Evolutionary conservation across 2,329 filamentous ascomycete species (phyloP).

Genomic region (Xylaria sp.): DNA sequence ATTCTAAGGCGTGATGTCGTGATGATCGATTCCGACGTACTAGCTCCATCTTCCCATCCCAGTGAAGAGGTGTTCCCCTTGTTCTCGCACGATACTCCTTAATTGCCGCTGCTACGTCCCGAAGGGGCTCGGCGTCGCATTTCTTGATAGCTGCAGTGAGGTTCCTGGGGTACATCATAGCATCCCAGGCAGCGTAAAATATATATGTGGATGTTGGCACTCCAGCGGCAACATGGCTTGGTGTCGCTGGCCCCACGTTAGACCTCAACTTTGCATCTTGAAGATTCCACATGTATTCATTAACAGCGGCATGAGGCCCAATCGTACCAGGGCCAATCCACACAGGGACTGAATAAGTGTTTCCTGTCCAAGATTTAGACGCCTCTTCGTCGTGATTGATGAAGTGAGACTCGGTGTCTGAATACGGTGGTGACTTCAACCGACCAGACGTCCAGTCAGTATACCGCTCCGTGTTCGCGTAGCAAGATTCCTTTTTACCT

Average conservation of each 20-base stretch:
- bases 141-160: constrained; percentile 36
- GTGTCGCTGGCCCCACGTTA: constrained; percentile 59
- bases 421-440: constrained; percentile 45
- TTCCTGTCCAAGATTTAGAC: constrained; percentile 47
- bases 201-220: constrained; percentile 59
- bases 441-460: constrained; percentile 47
- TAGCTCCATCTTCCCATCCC: constrained; percentile 49
- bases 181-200: constrained; percentile 65
- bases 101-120: constrained; percentile 48
- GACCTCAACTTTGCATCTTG: constrained; percentile 52
- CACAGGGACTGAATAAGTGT: constrained; percentile 52
- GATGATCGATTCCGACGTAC: constrained; percentile 38
- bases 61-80: constrained; percentile 45
- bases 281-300: constrained; percentile 61
- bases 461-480: constrained; percentile 33
- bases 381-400: constrained; percentile 44
- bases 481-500: neutral
- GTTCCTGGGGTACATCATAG: constrained; percentile 55
- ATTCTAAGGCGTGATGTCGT: constrained; percentile 42
- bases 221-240: constrained; percentile 62
- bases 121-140: constrained; percentile 31
- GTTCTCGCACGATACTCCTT: constrained; percentile 47
- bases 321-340: constrained; percentile 59
- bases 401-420: constrained; percentile 46
- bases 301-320: constrained; percentile 54